Evolutionary conservation across 2,329 filamentous ascomycete species (phyloP), one percentile per base, ranked within the genome.

Genomic region (Cladosporium sp.): DNA sequence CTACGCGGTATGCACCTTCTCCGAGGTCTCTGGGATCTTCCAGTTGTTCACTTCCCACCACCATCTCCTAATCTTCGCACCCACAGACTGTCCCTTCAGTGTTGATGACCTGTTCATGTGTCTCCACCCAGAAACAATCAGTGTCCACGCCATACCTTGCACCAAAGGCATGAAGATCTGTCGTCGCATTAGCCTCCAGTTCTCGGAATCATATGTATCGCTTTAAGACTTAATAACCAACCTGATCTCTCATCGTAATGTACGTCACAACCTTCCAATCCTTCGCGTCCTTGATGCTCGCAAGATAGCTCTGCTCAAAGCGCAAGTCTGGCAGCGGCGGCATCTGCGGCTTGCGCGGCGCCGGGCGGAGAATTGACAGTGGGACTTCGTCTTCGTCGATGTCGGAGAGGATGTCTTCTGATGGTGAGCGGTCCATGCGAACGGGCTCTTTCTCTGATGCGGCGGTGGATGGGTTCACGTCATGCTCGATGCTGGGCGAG

Each of bases 271-370:
- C 87, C 81, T 90, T 89, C 88, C 89, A 93, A 28, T 87, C 88
- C 70, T 95, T 87, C 40, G 93, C 92, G 65, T 87, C 84, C 69
- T 89, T 86, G 72, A 99, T 91, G 80, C 93, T 96, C 72, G 91
- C 90, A 64, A 99, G 85, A 78, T 99, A 99, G 83, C 93, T 97
- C 85, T 99, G 95, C 81, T 99, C 95, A 80, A 98, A 98, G 52
- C 95, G 88, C 70, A 99, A 82, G 80, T 99, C 95, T 4, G 88
- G 88, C 56, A 90, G 77, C 3, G 87, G 87, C 56, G 93, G 93
- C 74, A 97, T 85, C 64, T 72, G 82, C 61, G 80, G 80, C 64
- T 82, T 78, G 56, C 87, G 83, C n/a, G 81, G 81, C 8, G 80
- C 71, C 3, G 82, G 84, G 52, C 83, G 82, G 61, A 93, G 78